Evolutionary conservation across 495 filamentous ascomycete genomes (phyloP), one percentile per base, ranked within the genome.

Genomic region (Daldinia caldariorum): DNA sequence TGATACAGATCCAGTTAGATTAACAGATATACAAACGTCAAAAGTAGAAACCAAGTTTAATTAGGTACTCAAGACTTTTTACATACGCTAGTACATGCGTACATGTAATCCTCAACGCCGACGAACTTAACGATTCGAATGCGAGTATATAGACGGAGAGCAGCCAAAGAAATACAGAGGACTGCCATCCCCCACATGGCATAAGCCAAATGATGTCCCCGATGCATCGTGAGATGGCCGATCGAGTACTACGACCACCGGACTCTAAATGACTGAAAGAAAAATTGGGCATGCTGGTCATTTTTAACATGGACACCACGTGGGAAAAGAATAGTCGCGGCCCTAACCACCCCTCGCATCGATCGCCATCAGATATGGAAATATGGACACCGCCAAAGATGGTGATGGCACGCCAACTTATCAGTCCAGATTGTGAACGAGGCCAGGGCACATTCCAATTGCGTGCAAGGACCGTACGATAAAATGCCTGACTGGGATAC

Each of bases 51-150:
- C 22, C 8, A 18, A 26, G 41, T n/a, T 29, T 31, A 4, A 14
- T n/a, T 1, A n/a, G n/a, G n/a, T n/a, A 26, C 4, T 6, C n/a
- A n/a, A 18, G 34, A n/a, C n/a, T 14, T 29, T 29, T 29, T 59
- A 68, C 69, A 37, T 66, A 73, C 71, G 38, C 78, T 73, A 39
- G 78, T 79, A 50, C 57, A 69, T 26, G 66, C 69, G 63, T 77
- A 81, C 64, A 79, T 66, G 58, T 81, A 67, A 62, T 81, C 79
- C 64, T 81, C 79, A 50, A 69, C 61, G 54, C 79, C 79, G 58
- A 81, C 62, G 39, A 81, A 81, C 51, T 68, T 73, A 47, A 79
- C 71, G 73, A 81, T 77, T 45, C 62, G 68, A 29, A 79, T 63
- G 29, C 79, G 75, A 6, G 79, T 81, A 41, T 81, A 81, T 6